Evolutionary conservation across 352 stramenopile species (phyloP).

Genomic region (Phytophthora kernoviae): DNA sequence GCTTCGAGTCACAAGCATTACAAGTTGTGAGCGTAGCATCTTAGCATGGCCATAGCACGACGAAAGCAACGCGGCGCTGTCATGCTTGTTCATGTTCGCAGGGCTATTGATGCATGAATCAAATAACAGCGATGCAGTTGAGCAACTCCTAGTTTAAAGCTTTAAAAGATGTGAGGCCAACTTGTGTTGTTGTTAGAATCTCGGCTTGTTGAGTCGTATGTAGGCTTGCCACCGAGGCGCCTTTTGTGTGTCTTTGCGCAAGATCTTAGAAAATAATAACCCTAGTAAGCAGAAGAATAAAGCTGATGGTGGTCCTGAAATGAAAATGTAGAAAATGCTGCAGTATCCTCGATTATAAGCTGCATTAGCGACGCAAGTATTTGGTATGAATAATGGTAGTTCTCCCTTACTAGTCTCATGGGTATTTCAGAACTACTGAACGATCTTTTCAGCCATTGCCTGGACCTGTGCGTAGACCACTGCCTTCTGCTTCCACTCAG

Average conservation of each 20-base stretch:
- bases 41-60: background rate
- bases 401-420: background rate
- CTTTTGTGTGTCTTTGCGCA: too few relatives aligned
- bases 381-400: too few relatives aligned
- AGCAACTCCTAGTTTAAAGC: background rate
- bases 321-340: too few relatives aligned
- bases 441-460: slow-evolving; percentile 44
- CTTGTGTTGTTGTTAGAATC: background rate
- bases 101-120: background rate
- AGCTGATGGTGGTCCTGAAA: too few relatives aligned
- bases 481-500: slow-evolving; percentile 59
- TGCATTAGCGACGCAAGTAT: too few relatives aligned
- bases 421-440: slow-evolving; percentile 17
- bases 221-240: too few relatives aligned
- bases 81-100: background rate
- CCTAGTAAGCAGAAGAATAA: too few relatives aligned
- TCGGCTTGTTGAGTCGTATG: too few relatives aligned
- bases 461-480: slow-evolving; percentile 43
- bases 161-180: background rate
- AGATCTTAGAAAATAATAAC: too few relatives aligned
- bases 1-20: too few relatives aligned
- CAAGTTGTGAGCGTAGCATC: background rate
- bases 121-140: background rate
- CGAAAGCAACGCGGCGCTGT: background rate
- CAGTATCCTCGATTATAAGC: too few relatives aligned